Base-by-base conservation (phyloP, 2,329 filamentous ascomycete genomes). In the Colletotrichum sidae region DNA sequence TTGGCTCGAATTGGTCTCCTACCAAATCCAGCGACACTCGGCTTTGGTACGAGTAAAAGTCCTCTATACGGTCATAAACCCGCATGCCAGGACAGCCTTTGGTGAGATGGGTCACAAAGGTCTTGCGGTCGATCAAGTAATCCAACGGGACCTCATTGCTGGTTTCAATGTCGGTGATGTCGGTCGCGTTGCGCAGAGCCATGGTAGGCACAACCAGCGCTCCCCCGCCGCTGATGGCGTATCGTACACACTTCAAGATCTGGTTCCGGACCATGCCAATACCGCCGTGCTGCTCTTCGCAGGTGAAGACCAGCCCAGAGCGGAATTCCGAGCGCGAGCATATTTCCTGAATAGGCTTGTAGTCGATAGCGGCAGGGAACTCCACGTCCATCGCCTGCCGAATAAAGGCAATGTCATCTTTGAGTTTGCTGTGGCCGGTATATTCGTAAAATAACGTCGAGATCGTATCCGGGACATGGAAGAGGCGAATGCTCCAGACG, bases 201-300 rank as follows among this genome's bases (percentile, higher is more conserved):
- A 80, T 79, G 1, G 74, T 75, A 2, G 78, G 78, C 2, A 80
- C 44, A 3, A 79, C 78, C 1, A 79, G 45, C 0, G 73, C 73
- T 41, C 69, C 78, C 7, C 78, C 78, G 35, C 71, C 78, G 51
- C 73, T 71, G 47, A 80, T 80, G 5, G 78, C 75, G 55, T 78
- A 80, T 15, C 78, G 73, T 6, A 80, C 72, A 68, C 78, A 80
- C 53, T 78, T 79, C 4, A 80, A 68, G 17, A 80, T 78, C 67
- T 78, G 77, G 60, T 79, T 78, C 35, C 78, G 73, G 42, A 80
- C 69, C 73, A 80, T 78, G 44, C 75, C 78, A 51, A 80, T 72
- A 34, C 77, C 78, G 41, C 78, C 79, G 38, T 75, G 74, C 57
- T 78, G 77, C 6, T 74, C 77, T 52, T 79, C 77, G 69, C 79